Base-by-base conservation (phyloP, 2,329 filamentous ascomycete genomes). In the Fusarium redolens region DNA sequence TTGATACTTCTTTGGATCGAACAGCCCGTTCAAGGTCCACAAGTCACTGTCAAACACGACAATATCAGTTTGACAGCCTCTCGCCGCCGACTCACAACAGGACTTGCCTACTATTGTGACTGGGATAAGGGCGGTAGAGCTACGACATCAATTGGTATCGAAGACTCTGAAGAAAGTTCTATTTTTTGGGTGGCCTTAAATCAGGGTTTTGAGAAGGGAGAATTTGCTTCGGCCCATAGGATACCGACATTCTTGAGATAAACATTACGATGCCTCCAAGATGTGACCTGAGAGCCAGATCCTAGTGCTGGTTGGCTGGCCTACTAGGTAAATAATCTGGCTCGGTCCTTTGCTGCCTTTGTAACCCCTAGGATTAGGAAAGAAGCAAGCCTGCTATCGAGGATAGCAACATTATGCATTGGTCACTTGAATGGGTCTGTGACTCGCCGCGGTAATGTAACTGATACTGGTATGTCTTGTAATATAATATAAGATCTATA, bases 1-100 rank as follows among this genome's bases (percentile, higher is more conserved):
- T 43, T 55, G 28, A 55, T 55, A 55, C 51, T 55, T n/a, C 51
- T 55, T 55, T 55, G 28, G 51, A 43, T 55, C 22, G 37, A 55
- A 55, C 37, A 55, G 8, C 51, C 51, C 1, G 10, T 55, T 41
- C 37, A 55, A 30, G 51, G 51, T 14, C 51, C 51, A 55, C 37
- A 55, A 31, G 51, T 55, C 28, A 55, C 51, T 18, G 9, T 41
- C 20, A 55, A 30, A 31, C 37, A 41, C 6, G 28, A 55, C 14
- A 43, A 31, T 31, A 22, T 43, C 30, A 43, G 28, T 43, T 22
- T 55, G 37, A 33, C 28, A 4, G 51, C 37, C 20, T 55, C 25
- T 31, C 37, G 37, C 28, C 51, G 51, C 38, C 37, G 51, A 41
- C 37, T 55, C 28, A 55, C 10, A 33, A 55, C 37, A 20, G 51